phyloP scores from a whole-genome alignment of 768 basidiomycete genomes.

The Boletus eberwhitei region DNA sequence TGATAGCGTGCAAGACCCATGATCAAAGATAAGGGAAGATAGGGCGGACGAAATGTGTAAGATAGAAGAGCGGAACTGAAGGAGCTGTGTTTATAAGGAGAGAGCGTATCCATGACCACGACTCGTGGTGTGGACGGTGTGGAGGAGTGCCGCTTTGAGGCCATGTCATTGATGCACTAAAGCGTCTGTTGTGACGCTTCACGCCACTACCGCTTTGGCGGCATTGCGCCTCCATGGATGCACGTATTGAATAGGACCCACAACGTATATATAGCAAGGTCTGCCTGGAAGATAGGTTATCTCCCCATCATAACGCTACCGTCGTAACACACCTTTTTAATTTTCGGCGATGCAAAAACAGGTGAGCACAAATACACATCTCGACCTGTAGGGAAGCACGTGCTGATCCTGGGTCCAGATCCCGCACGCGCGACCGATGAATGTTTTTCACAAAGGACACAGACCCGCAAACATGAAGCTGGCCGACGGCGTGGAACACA shows the following conservation, averaged over 20 bases:
- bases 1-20: constrained; percentile 26
- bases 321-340: constrained; percentile 27
- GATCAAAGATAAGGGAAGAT: constrained; percentile 29
- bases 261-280: constrained; percentile 15
- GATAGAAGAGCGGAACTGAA: constrained; percentile 30
- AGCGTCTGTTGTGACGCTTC: constrained; percentile 12
- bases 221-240: constrained; percentile 2
- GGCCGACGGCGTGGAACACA: constrained; percentile 9
- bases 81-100: constrained; percentile 22
- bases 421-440: constrained; percentile 8
- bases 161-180: constrained; percentile 19
- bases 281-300: constrained; percentile 8
- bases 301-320: constrained; percentile 11
- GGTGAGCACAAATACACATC: constrained; percentile 14
- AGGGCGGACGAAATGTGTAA: constrained; percentile 19
- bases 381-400: constrained; percentile 20
- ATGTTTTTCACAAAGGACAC: constrained; percentile 10
- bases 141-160: constrained; percentile 21
- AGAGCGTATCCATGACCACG: constrained; percentile 22
- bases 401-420: constrained; percentile 25
- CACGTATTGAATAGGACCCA: constrained; percentile 5
- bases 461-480: constrained; percentile 1
- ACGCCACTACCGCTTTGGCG: constrained; percentile 23
- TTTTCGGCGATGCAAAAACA: constrained; percentile 19
- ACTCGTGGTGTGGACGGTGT: constrained; percentile 24